Percentiles rank a stretch among this genome's conserved stretches.
Evolutionary conservation across 768 basidiomycete genomes (phyloP).

Genomic region (Mrakia gelida): DNA sequence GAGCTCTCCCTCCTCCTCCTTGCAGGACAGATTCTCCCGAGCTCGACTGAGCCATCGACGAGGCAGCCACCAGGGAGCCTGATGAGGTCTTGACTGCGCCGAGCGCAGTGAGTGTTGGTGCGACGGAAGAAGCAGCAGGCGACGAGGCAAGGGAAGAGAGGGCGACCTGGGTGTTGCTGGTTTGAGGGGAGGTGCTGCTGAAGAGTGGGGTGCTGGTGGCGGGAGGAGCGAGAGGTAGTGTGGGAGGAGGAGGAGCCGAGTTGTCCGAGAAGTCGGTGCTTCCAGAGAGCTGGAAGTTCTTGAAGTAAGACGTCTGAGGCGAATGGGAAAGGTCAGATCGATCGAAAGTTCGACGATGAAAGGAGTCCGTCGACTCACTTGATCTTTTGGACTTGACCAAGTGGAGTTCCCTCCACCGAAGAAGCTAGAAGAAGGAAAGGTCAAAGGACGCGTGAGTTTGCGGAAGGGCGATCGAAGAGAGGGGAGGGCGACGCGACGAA

Average conservation of each 20-base stretch:
- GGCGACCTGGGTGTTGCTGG: too few relatives aligned
- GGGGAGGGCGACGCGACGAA: background rate
- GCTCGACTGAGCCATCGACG: too few relatives aligned
- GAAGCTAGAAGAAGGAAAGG: constrained; percentile 12
- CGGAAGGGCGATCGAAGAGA: background rate
- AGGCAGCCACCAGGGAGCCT: too few relatives aligned
- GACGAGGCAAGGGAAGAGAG: too few relatives aligned
- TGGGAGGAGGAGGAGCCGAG: background rate
- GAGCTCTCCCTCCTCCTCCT: too few relatives aligned
- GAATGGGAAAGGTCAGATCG: background rate
- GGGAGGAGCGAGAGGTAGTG: background rate
- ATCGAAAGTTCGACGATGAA: background rate
- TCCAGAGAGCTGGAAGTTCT: background rate
- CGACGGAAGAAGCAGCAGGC: too few relatives aligned
- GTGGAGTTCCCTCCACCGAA: constrained; percentile 24
- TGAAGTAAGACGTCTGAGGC: background rate
- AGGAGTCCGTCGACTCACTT: background rate
- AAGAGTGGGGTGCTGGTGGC: too few relatives aligned
- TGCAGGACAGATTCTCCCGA: too few relatives aligned
- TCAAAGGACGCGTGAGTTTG: background rate
- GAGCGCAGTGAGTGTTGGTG: too few relatives aligned
- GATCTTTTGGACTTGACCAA: constrained; percentile 6
- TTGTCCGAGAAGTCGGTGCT: background rate
- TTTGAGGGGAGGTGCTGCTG: too few relatives aligned
- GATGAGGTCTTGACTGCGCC: too few relatives aligned